Percentiles rank a stretch among this genome's conserved stretches.
These are phyloP conservation scores for Pseudozyma hubeiensis DNA, from an alignment of 1,284 basidiomycete species.

Conservation along the genomic window DNA sequence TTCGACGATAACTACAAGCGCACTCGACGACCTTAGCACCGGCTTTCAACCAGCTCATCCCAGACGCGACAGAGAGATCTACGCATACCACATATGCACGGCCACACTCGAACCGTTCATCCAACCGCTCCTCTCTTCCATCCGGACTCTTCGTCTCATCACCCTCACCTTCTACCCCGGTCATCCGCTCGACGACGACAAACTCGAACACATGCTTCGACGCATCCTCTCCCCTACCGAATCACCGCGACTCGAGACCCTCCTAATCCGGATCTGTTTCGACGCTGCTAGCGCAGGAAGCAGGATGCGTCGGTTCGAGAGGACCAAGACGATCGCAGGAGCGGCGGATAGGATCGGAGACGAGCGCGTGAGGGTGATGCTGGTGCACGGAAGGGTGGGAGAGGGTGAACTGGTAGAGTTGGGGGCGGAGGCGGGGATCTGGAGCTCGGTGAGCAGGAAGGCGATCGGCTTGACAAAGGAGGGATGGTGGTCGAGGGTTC, in stretches of 20 bases:
- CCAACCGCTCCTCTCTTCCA: constrained; percentile 28
- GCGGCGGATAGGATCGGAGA: constrained; percentile 45
- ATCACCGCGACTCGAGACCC: constrained; percentile 21
- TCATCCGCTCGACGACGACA: constrained; percentile 50
- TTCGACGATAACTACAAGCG: neutral
- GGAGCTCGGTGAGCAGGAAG: constrained; percentile 22
- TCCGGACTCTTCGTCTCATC: constrained; percentile 40
- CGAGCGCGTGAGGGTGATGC: constrained; percentile 37
- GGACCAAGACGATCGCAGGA: constrained; percentile 51
- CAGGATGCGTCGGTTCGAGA: constrained; percentile 38
- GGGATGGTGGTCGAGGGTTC: constrained; percentile 38
- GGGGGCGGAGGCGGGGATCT: neutral
- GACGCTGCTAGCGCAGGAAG: constrained; percentile 34
- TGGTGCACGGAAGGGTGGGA: constrained; percentile 22
- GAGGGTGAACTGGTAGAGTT: constrained; percentile 20
- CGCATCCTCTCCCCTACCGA: constrained; percentile 35
- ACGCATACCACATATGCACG: constrained; percentile 48
- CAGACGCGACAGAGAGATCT: constrained; percentile 20
- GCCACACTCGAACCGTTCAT: constrained; percentile 49
- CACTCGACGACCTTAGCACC: neutral
- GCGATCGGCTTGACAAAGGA: constrained; percentile 34
- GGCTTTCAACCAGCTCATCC: neutral
- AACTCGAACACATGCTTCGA: constrained; percentile 50
- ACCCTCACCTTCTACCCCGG: constrained; percentile 51
- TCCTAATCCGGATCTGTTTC: constrained; percentile 41